These are phyloP conservation scores for Oryza meridionalis DNA, from an alignment of 176 grass and related monocot genomes.

Conservation along the genomic window DNA sequence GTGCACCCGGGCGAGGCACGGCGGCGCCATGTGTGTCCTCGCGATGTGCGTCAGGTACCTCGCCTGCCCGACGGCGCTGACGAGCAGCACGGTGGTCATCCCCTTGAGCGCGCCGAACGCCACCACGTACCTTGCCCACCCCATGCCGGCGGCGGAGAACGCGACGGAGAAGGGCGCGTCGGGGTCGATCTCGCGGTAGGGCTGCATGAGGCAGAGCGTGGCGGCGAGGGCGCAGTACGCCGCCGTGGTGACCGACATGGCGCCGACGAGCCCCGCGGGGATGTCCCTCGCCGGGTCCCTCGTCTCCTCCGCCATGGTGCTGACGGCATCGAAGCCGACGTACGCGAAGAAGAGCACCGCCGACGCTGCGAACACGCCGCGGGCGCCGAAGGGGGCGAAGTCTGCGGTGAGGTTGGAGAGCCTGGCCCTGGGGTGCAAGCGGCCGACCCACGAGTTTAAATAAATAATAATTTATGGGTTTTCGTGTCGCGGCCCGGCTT, in stretches of 20 bases:
- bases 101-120: slow-evolving; percentile 66
- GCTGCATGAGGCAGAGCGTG: slow-evolving; percentile 81
- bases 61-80: slow-evolving; percentile 67
- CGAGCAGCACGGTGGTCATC: slow-evolving; percentile 71
- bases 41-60: slow-evolving; percentile 76
- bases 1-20: slow-evolving; percentile 53
- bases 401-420: slow-evolving; percentile 46
- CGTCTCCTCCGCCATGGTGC: slow-evolving; percentile 95
- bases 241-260: slow-evolving; percentile 63
- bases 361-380: slow-evolving; percentile 65
- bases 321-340: slow-evolving; percentile 88
- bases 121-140: slow-evolving; percentile 87
- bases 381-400: slow-evolving; percentile 61
- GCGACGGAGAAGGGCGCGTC: slow-evolving; percentile 76
- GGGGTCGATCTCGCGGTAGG: slow-evolving; percentile 32
- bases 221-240: slow-evolving; percentile 65
- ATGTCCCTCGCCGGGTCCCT: slow-evolving; percentile 71
- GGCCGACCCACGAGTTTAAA: too few species aligned
- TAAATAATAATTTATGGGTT: too few species aligned
- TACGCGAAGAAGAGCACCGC: slow-evolving; percentile 95
- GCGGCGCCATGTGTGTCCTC: slow-evolving; percentile 61
- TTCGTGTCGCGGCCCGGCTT: too few species aligned
- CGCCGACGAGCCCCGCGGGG: slow-evolving; percentile 71
- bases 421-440: slow-evolving; percentile 23
- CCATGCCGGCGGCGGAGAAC: slow-evolving; percentile 59